Evolutionary conservation across 177 flowering plant species (phyloP), one percentile per base, ranked within the genome.

Genomic region (Vitis hybrid): DNA sequence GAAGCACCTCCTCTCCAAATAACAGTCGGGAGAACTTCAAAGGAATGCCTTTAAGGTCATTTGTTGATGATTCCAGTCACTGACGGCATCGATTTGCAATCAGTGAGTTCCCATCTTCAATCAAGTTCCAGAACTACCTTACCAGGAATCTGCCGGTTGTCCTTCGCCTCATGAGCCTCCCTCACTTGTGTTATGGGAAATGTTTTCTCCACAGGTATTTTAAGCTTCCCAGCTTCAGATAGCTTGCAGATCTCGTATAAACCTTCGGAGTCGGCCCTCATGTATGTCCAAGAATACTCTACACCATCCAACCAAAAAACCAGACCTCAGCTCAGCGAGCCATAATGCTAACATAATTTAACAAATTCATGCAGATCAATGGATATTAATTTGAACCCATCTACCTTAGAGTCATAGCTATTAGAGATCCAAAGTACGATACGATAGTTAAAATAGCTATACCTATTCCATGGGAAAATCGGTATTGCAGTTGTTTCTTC

Each of bases 211-310:
- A 93, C 95, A 2, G 98, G 98, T 60, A 92, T 74, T 70, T 82
- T 86, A 59, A 96, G 74, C 83, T 87, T 93, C 53, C 94, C 94
- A 56, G 83, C 88, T 72, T 83, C 97, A 55, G 81, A 73, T 4
- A 93, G 82, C 78, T 86, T 76, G 12, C 88, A 79, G 13, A 93
- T 90, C 83, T 93, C 91, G 52, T 83, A 69, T 60, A 93, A 74
- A 52, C 97, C 99, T 82, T 93, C 98, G 2, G 90, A 59, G 76
- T 95, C 98, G 11, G 93, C 87, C 70, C 98, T 90, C 99, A 96
- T 96, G 66, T 85, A 92, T 9, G 90, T 87, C 98, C 98, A 96
- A 72, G 75, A 90, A 71, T 96, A 93, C 48, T 87, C 98, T 96
- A 90, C 63, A 78, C 29, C 72, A 68, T 63, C 19, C 70, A 68